Percentiles rank a stretch among this genome's conserved stretches.
These are phyloP conservation scores for Tetradesmus obliquus DNA, from an alignment of 139 green algal species.

Conservation along the genomic window DNA sequence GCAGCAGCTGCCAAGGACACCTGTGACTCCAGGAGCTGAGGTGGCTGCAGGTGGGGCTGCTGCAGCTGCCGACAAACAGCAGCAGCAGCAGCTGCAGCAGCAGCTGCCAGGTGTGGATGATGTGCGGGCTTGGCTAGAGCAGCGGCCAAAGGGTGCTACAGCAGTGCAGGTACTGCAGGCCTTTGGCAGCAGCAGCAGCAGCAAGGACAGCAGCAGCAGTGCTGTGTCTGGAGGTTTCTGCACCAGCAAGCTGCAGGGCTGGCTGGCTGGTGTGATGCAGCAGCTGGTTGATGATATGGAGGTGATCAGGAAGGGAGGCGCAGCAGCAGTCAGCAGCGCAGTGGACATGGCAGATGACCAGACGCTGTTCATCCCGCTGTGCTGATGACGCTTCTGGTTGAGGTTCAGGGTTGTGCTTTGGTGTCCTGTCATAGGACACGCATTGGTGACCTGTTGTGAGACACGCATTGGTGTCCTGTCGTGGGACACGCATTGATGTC, in stretches of 20 bases:
- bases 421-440: too few species aligned
- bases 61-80: neutral
- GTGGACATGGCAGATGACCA: slow-evolving; percentile 25
- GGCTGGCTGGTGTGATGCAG: slow-evolving; percentile 1
- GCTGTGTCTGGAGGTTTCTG: neutral
- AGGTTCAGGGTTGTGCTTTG: too few species aligned
- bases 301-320: slow-evolving; percentile 38
- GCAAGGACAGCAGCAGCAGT: slow-evolving; percentile 5
- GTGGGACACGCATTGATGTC: too few species aligned
- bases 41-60: neutral
- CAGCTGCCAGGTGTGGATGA: neutral
- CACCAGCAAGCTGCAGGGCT: neutral
- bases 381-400: neutral
- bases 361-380: slow-evolving; percentile 38
- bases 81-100: neutral
- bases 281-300: slow-evolving; percentile 32
- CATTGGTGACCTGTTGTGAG: too few species aligned
- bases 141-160: slow-evolving; percentile 5
- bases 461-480: too few species aligned
- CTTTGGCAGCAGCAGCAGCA: slow-evolving; percentile 26
- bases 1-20: neutral
- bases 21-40: neutral
- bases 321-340: slow-evolving; percentile 4
- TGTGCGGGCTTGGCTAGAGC: neutral
- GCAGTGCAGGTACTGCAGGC: slow-evolving; percentile 28